Base-by-base conservation (phyloP, 2,329 filamentous ascomycete genomes). In the Venturia aucupariae region DNA sequence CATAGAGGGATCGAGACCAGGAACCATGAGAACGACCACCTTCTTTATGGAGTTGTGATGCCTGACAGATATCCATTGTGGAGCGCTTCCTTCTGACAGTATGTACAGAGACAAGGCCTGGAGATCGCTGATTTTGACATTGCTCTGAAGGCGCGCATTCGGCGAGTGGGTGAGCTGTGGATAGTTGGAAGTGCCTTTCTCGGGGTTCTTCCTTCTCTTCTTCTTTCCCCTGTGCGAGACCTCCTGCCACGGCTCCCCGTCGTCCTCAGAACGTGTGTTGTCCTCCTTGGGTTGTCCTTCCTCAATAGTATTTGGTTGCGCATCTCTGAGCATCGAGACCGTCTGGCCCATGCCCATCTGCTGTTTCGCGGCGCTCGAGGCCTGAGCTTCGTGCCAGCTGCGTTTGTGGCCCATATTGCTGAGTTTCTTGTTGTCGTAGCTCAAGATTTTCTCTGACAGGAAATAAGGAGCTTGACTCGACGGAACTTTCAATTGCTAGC, bases 11-110 rank as follows among this genome's bases (percentile, higher is more conserved):
- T 97, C 93, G 30, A 99, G 78, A 0, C 94, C 94, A 13, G 94
- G 94, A 13, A 97, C 86, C 89, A 97, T 93, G 68, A 99, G 79
- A 48, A 90, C 84, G 38, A 97, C 92, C 38, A 95, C 88, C 76
- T 94, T 95, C 65, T 78, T 77, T 48, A 87, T 80, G 66, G 79
- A 77, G 22, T 75, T 75, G 55, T 82, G 82, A 71, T 86, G 81
- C 67, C 79, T 80, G 65, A 87, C 76, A 38, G 84, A 81, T 19
- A 86, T 81, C 84, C 84, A 87, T 70, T 85, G 83, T n/a, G 85
- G 85, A 32, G 82, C 81, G 39, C 79, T 75, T 13, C 73, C 75
- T 10, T 81, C 83, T 69, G 83, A 82, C 64, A 87, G 79, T 67
- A 85, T 76, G 72, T 87, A 87, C 30, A 87, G 76, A 11, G 82